A percentile compares a stretch with the other conserved stretches of the same genome.
Conservation (phyloP, 2,329 filamentous ascomycete genomes). For the Beauveria medogensis region DNA sequence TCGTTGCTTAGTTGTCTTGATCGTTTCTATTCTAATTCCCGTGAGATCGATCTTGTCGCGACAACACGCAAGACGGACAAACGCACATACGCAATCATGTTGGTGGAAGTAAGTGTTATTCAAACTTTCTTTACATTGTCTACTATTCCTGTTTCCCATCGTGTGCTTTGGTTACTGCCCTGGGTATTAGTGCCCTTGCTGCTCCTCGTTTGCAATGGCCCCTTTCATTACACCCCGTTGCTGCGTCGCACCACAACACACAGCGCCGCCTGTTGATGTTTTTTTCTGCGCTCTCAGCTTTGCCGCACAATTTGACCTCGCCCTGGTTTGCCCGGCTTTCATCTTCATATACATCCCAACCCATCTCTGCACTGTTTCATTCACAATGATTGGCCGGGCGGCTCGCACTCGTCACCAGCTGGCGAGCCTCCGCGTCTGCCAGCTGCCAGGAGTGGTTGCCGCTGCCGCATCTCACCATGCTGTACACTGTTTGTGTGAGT, state of each 20-base stretch:
- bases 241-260: not conserved
- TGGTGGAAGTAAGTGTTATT: slow-evolving; percentile 28
- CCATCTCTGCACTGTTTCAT: not conserved
- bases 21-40: not conserved
- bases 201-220: not conserved
- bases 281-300: slow-evolving; percentile 13
- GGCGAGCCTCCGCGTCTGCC: slow-evolving; percentile 4
- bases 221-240: not conserved
- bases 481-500: slow-evolving; percentile 7
- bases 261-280: slow-evolving; percentile 8
- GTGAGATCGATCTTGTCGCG: not conserved
- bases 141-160: not conserved
- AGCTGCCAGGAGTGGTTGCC: slow-evolving; percentile 5
- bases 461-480: not conserved
- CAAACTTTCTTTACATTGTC: not conserved
- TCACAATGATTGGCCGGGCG: not conserved
- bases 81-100: slow-evolving; percentile 19
- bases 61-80: not conserved
- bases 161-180: slow-evolving; percentile 1
- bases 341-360: not conserved
- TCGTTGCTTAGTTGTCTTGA: not conserved
- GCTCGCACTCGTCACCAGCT: slow-evolving; percentile 4
- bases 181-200: not conserved
- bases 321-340: not conserved
- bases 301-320: not conserved